Base-by-base conservation (phyloP, 1,139 yeast genomes). In the Candida smagusa region DNA sequence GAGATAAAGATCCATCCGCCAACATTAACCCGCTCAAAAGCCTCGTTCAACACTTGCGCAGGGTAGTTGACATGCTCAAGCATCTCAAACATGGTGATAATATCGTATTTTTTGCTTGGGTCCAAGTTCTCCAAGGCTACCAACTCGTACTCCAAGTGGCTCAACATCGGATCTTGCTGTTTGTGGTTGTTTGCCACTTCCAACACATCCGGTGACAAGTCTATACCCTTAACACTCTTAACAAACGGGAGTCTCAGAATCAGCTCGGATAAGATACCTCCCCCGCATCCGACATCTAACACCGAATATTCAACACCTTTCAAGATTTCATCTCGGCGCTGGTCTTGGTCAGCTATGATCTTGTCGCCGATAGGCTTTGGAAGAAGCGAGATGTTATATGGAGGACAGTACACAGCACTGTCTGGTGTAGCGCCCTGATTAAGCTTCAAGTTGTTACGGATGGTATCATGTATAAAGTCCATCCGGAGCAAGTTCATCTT, bases 271-370 rank as follows among this genome's bases (percentile, higher is more conserved):
- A 92, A 67, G 22, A 92, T 82, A 0, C 99, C 99, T 6, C 98
- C 99, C 16, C 99, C 99, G 56, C 98, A 94, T 0, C 99, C 99
- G 38, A 92, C 82, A 56, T 92, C 99, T 43, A 92, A 64, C 1
- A 81, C 90, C 9, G 63, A 60, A 37, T 79, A 62, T 35, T 70
- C 61, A 30, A 64, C 48, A 0, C 53, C 49, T 4, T 48, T 42
- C 31, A 71, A 56, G 28, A 77, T 48, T 30, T 67, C 65, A 19
- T 67, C 65, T 39, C 79, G 60, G 34, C 74, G 69, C 7, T 47
- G 49, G 9, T 71, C 69, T 42, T 77, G 77, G 43, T 79, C 81
- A 12, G 52, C 44, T n/a, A 68, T 49, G 27, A 84, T 79, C 38
- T 70, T 68, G 6, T 54, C 45, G 30, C 74, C 61, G 29, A 82